Base-by-base conservation (phyloP, 352 stramenopile genomes). In the Phytophthora sp. region DNA sequence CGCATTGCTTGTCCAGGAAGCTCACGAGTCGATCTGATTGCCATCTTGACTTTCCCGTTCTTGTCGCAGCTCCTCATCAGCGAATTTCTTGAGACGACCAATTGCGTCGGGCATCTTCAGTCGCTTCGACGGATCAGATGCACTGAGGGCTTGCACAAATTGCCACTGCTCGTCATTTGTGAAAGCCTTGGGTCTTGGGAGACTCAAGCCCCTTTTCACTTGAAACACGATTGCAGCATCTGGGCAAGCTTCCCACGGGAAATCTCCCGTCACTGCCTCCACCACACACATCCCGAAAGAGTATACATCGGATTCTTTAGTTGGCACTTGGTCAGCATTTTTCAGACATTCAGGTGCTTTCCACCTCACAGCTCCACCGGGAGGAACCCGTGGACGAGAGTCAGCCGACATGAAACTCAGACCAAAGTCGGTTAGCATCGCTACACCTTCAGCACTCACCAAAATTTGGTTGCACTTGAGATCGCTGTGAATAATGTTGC, bases 351-450 rank as follows among this genome's bases (percentile, higher is more conserved):
- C 60, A 5, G 61, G 61, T 1, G 61, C 61, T 31, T 60, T 61
- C 61, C 61, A 69, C 9, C 41, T 28, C 17, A 69, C 24, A 3
- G 61, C 60, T 5, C 52, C 60, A 37, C 30, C 37, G 1, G 30
- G 27, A n/a, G 58, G 45, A 6, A 50, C 8, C 8, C 13, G 32
- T 6, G 41, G 49, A 12, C 46, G n/a, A 32, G 61, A 59, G 12
- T 55, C 53, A 8, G 45, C 39, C 30, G 31, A 51, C 54, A 60
- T 52, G n/a, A 69, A 69, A n/a, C 61, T 69, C 23, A 69, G 17
- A 0, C 63, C 68, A 34, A 76, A 76, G 44, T 76, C 68, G n/a
- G 56, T 64, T 8, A 76, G 41, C 56, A 68, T 64, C 5, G 43
- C 62, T 9, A 57, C 66, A 15, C 60, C 58, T 35, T 71, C 63